A percentile compares a stretch with the other conserved stretches of the same genome.
Conservation (phyloP, 2,329 filamentous ascomycete genomes). For the Cylindrodendrum hubeiense region DNA sequence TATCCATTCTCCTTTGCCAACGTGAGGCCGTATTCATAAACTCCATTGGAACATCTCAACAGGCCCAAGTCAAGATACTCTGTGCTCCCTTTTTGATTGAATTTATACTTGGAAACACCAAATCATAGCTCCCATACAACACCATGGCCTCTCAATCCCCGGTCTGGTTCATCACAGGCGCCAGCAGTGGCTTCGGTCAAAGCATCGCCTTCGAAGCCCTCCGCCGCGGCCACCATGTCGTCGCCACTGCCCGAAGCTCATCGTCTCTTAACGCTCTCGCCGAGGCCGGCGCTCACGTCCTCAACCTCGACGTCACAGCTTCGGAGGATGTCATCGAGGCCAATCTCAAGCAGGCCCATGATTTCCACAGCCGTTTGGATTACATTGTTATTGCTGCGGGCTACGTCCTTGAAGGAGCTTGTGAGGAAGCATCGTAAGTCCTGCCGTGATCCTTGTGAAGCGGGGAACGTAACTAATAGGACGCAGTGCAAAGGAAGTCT, state of each 20-base stretch:
- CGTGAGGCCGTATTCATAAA: not conserved
- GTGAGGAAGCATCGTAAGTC: constrained; percentile 31
- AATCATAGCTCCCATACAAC: not conserved
- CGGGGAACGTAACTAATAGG: not conserved
- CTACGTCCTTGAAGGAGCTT: constrained; percentile 32
- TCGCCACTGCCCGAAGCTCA: constrained; percentile 57
- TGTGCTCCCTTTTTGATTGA: not conserved
- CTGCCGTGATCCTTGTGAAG: not conserved
- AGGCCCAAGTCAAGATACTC: not conserved
- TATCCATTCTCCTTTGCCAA: no score
- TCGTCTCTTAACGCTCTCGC: constrained; percentile 26
- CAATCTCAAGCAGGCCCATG: constrained; percentile 24
- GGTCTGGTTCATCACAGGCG: constrained; percentile 63
- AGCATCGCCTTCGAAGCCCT: constrained; percentile 57
- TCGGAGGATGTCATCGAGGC: constrained; percentile 22
- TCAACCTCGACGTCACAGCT: constrained; percentile 28
- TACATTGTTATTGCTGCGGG: constrained; percentile 31
- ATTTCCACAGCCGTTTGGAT: constrained; percentile 21
- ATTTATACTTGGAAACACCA: not conserved
- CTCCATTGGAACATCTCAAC: not conserved
- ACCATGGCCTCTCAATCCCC: constrained; percentile 35
- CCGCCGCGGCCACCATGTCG: constrained; percentile 57
- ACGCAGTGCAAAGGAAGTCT: constrained; percentile 44
- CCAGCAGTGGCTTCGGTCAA: constrained; percentile 59
- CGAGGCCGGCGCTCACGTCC: constrained; percentile 14